phyloP scores from a whole-genome alignment of 495 filamentous ascomycete species.

The Hyaloscypha hepaticicola region DNA sequence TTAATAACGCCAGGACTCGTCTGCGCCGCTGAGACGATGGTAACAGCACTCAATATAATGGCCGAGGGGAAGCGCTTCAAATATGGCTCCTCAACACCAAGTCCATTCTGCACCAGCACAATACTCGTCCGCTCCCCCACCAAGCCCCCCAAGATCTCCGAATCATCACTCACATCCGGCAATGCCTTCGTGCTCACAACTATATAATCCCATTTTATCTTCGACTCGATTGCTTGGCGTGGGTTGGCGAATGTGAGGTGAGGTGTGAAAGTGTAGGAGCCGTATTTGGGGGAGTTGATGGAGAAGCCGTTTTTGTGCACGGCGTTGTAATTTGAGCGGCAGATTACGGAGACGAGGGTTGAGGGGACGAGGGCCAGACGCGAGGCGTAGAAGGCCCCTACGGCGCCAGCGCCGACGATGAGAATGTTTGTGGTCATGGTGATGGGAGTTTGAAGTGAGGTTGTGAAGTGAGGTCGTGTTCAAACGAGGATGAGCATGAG shows the following conservation, averaged over 20 bases:
- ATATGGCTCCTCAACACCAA: conserved; percentile 61
- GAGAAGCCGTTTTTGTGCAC: conserved; percentile 33
- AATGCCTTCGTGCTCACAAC: conserved; percentile 53
- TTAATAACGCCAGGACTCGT: conserved; percentile 40
- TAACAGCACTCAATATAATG: conserved; percentile 53
- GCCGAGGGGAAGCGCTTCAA: conserved; percentile 49
- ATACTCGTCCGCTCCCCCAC: conserved; percentile 51
- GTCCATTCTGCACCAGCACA: conserved; percentile 61
- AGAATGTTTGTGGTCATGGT: conserved; percentile 33
- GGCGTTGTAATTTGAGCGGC: conserved; percentile 39
- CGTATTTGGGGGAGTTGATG: conserved; percentile 39
- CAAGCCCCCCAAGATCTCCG: conserved; percentile 46
- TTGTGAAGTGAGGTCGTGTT: not conserved
- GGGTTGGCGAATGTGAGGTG: conserved; percentile 43
- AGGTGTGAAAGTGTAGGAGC: conserved; percentile 36
- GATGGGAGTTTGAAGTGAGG: not conserved
- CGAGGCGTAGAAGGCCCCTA: conserved; percentile 43
- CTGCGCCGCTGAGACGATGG: conserved; percentile 50
- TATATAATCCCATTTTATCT: conserved; percentile 51
- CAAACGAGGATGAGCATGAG: not conserved
- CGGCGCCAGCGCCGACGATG: conserved; percentile 41
- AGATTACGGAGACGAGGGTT: conserved; percentile 36
- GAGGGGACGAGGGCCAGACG: conserved; percentile 34
- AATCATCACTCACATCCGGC: conserved; percentile 39
- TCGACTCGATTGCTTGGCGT: conserved; percentile 31